Evolutionary conservation across 2,329 filamentous ascomycete species (phyloP).

Genomic region (Cladophialophora bantiana): DNA sequence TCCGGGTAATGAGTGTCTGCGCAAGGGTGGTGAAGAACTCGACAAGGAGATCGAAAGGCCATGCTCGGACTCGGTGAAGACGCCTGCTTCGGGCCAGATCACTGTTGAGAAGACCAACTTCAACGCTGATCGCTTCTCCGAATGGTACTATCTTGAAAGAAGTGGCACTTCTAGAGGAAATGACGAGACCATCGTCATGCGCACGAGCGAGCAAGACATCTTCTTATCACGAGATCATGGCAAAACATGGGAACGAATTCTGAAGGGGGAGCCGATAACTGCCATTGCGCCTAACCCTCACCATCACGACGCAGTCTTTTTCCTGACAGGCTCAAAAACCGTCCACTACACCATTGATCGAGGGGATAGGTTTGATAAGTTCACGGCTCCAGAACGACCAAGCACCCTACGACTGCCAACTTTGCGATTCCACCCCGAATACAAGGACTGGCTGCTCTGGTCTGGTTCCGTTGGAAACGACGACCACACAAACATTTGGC

Average conservation of each 20-base stretch:
- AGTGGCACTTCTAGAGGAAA: conserved; percentile 66
- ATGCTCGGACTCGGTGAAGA: conserved; percentile 69
- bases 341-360: conserved; percentile 85
- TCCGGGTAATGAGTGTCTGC: conserved; percentile 77
- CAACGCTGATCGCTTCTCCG: conserved; percentile 61
- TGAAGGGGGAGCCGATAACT: conserved; percentile 73
- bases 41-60: conserved; percentile 76
- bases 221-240: conserved; percentile 85
- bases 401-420: conserved; percentile 60
- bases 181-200: conserved; percentile 77
- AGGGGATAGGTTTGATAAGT: conserved; percentile 74
- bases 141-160: conserved; percentile 80
- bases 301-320: conserved; percentile 84
- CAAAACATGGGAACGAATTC: conserved; percentile 78
- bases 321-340: conserved; percentile 72
- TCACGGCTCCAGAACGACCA: conserved; percentile 72
- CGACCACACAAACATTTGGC: conserved; percentile 77
- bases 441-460: conserved; percentile 93
- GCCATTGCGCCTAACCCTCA: conserved; percentile 79
- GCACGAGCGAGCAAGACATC: conserved; percentile 65
- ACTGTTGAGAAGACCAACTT: conserved; percentile 68
- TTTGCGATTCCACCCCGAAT: conserved; percentile 80
- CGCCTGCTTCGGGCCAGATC: conserved; percentile 71
- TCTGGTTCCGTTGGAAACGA: conserved; percentile 68
- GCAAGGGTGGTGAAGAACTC: conserved; percentile 67